A percentile compares a stretch with the other conserved stretches of the same genome.
These are phyloP conservation scores for Suillus decipiens DNA, from an alignment of 768 basidiomycete species.

Conservation along the genomic window DNA sequence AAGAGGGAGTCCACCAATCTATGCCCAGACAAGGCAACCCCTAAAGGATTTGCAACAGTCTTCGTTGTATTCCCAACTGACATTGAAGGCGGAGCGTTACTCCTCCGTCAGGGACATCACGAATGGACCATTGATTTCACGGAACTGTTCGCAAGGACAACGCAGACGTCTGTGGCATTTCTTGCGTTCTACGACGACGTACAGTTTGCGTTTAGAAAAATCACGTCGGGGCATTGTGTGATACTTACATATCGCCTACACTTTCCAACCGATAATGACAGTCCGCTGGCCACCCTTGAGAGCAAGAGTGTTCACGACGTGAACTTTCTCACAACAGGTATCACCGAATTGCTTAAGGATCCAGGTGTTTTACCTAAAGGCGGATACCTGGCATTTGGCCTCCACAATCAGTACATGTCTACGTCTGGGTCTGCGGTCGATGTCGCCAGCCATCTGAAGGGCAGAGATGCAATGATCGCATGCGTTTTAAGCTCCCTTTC, in stretches of 20 bases:
- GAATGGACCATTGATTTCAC: conserved; percentile 43
- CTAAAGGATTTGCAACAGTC: conserved; percentile 50
- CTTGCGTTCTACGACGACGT: conserved; percentile 47
- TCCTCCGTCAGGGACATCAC: conserved; percentile 35
- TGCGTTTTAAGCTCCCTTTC: conserved; percentile 8
- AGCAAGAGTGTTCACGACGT: neutral
- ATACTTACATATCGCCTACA: conserved; percentile 48
- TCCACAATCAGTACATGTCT: conserved; percentile 38
- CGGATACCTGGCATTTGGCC: conserved; percentile 42
- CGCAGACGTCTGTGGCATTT: conserved; percentile 33
- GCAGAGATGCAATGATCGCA: conserved; percentile 7
- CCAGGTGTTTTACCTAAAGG: conserved; percentile 39
- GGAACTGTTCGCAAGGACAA: conserved; percentile 15
- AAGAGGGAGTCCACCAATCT: neutral
- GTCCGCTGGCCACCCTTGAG: conserved; percentile 26
- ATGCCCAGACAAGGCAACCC: conserved; percentile 41
- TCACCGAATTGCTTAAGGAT: conserved; percentile 32
- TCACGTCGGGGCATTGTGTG: conserved; percentile 43
- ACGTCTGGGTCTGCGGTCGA: conserved; percentile 14
- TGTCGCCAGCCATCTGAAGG: conserved; percentile 5
- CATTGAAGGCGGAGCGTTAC: conserved; percentile 47
- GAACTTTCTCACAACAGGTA: neutral
- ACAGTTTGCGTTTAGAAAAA: conserved; percentile 44
- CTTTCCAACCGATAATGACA: conserved; percentile 35
- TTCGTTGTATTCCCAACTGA: conserved; percentile 49